Percentiles rank a stretch among this genome's conserved stretches.
phyloP scores from a whole-genome alignment of 805 yeast species.

The Pichia cephalocereana region DNA sequence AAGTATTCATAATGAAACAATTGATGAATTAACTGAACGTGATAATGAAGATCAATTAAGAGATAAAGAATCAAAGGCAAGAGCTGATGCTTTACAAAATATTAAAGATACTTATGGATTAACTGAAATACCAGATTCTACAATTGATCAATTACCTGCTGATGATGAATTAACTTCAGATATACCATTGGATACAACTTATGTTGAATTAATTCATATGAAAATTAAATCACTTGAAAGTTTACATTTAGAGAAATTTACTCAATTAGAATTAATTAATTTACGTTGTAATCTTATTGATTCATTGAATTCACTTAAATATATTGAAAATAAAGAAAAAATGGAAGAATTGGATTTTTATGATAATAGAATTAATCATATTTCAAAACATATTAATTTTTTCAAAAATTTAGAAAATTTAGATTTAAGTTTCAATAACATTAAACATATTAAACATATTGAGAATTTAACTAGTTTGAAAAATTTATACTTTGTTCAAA shows the following conservation, averaged over 20 bases:
- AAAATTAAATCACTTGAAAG: slow-evolving; percentile 58
- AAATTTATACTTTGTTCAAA: slow-evolving; percentile 80
- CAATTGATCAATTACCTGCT: slow-evolving; percentile 50
- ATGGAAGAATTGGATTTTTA: slow-evolving; percentile 79
- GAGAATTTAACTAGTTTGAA: slow-evolving; percentile 52
- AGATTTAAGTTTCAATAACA: slow-evolving; percentile 86
- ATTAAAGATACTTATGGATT: slow-evolving; percentile 22
- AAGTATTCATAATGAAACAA: neutral
- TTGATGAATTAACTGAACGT: slow-evolving; percentile 4
- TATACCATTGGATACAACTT: slow-evolving; percentile 46
- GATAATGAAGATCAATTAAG: slow-evolving; percentile 10
- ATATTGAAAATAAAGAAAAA: slow-evolving; percentile 35
- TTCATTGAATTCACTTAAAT: slow-evolving; percentile 61
- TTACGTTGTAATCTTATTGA: slow-evolving; percentile 79
- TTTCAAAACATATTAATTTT: slow-evolving; percentile 58
- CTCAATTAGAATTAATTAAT: slow-evolving; percentile 48
- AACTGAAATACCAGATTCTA: slow-evolving; percentile 29
- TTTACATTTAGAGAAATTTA: slow-evolving; percentile 49
- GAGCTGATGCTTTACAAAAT: slow-evolving; percentile 10
- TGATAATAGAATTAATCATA: slow-evolving; percentile 85
- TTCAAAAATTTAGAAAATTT: slow-evolving; percentile 48
- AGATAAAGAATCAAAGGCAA: neutral
- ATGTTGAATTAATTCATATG: slow-evolving; percentile 59
- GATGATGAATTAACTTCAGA: slow-evolving; percentile 58
- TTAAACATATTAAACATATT: slow-evolving; percentile 74